These are phyloP conservation scores for Houttuynia cordata DNA, from an alignment of 164 flowering plant species.

Conservation along the genomic window DNA sequence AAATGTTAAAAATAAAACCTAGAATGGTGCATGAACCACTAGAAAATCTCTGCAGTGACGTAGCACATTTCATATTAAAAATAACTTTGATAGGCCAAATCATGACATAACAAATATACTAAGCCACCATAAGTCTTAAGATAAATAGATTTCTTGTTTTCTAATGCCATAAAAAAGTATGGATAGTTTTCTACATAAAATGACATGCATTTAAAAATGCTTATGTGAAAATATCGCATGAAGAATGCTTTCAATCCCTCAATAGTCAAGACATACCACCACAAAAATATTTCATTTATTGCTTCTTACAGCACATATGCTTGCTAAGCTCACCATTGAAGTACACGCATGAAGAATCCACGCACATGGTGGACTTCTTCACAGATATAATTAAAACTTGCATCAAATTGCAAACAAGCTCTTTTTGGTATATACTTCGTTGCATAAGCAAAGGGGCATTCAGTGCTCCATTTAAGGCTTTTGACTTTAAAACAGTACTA, in stretches of 20 bases:
- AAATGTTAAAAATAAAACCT: too few relatives aligned
- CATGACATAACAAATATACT: neutral
- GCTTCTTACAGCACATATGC: neutral
- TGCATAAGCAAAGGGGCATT: neutral
- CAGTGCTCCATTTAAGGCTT: too few relatives aligned
- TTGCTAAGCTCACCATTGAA: neutral
- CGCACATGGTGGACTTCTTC: neutral
- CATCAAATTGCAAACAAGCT: neutral
- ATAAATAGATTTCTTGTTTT: too few relatives aligned
- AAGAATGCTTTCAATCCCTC: neutral
- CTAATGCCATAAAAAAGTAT: too few relatives aligned
- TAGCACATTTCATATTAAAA: neutral
- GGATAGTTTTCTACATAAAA: too few relatives aligned
- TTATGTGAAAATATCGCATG: neutral
- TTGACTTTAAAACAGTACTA: neutral
- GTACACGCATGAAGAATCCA: neutral
- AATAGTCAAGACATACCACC: neutral
- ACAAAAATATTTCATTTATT: neutral
- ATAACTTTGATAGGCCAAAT: neutral
- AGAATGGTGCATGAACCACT: neutral
- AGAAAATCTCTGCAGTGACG: too few relatives aligned
- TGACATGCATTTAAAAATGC: neutral
- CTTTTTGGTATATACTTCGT: neutral
- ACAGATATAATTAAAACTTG: too few relatives aligned
- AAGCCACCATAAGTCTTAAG: too few relatives aligned